phyloP scores from a whole-genome alignment of 2,329 filamentous ascomycete species.

The Arthrobotrys sinensis region DNA sequence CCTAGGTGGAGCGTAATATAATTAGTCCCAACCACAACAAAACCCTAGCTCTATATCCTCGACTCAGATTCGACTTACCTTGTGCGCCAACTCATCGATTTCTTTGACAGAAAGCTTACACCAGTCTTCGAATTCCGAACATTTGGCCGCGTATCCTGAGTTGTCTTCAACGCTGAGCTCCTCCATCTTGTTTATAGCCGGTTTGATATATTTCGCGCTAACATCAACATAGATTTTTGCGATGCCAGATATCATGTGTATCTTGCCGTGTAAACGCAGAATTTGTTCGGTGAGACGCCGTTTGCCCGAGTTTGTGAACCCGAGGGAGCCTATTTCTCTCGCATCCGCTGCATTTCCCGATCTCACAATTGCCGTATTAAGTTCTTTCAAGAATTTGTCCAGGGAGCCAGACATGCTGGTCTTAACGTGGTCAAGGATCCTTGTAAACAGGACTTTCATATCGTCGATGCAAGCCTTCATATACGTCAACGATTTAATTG shows the following conservation, averaged over 20 bases:
- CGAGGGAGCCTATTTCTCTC: constrained; percentile 7
- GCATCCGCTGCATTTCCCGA: constrained; percentile 16
- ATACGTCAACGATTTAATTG: constrained; percentile 7
- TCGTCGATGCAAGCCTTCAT: constrained; percentile 29
- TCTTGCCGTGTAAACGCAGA: constrained; percentile 21
- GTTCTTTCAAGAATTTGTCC: constrained; percentile 21
- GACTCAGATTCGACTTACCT: neutral
- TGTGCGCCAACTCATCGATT: neutral
- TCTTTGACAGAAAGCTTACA: neutral
- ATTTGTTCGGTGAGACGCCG: constrained; percentile 2
- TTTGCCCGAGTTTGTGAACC: constrained; percentile 5
- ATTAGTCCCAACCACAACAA: neutral
- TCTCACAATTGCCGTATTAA: constrained; percentile 9
- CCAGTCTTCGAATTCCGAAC: constrained; percentile 8
- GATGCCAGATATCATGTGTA: constrained; percentile 24
- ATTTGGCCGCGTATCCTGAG: neutral
- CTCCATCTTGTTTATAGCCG: constrained; percentile 39
- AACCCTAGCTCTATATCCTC: too few relatives aligned
- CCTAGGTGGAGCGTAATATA: neutral
- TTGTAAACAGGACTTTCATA: constrained; percentile 14
- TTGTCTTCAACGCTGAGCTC: neutral
- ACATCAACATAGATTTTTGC: constrained; percentile 41
- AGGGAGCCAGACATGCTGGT: constrained; percentile 1
- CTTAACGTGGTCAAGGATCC: constrained; percentile 26
- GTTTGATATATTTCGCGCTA: constrained; percentile 25